Evolutionary conservation across 768 basidiomycete species (phyloP).

Genomic region (Boletus rufocinnamomeus): DNA sequence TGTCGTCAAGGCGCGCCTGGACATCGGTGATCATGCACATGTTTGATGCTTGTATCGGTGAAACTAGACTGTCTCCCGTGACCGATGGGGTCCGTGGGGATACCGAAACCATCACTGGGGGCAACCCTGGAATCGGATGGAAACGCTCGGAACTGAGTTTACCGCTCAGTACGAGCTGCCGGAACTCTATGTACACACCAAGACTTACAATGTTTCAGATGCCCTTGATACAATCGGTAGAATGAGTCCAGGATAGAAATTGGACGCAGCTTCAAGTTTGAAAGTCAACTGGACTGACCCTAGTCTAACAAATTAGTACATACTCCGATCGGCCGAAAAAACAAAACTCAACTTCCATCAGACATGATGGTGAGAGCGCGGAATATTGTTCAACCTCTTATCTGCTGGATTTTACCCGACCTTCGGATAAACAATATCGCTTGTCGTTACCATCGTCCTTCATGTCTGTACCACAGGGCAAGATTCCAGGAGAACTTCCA

Average conservation of each 20-base stretch:
- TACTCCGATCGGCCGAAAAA: too few species aligned
- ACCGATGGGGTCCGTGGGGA: background rate
- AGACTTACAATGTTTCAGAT: conserved; percentile 2
- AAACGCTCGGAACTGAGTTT: background rate
- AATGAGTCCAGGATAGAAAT: background rate
- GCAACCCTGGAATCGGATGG: background rate
- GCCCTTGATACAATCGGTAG: background rate
- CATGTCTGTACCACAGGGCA: conserved; percentile 20
- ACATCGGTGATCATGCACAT: background rate
- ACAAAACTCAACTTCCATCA: background rate
- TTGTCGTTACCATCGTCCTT: background rate
- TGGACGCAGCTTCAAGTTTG: background rate
- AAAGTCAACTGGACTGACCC: too few species aligned
- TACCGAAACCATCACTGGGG: background rate
- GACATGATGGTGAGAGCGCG: background rate
- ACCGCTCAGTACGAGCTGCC: background rate
- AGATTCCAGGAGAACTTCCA: conserved; percentile 15
- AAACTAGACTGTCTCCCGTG: background rate
- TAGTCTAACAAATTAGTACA: too few species aligned
- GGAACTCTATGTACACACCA: background rate
- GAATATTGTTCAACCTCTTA: background rate
- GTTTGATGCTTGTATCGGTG: background rate
- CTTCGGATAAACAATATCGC: background rate
- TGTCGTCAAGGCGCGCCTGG: conserved; percentile 20
- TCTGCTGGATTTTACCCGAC: background rate